A percentile compares a stretch with the other conserved stretches of the same genome.
phyloP scores from a whole-genome alignment of 441 rosid species.

The Daphne laureola region DNA sequence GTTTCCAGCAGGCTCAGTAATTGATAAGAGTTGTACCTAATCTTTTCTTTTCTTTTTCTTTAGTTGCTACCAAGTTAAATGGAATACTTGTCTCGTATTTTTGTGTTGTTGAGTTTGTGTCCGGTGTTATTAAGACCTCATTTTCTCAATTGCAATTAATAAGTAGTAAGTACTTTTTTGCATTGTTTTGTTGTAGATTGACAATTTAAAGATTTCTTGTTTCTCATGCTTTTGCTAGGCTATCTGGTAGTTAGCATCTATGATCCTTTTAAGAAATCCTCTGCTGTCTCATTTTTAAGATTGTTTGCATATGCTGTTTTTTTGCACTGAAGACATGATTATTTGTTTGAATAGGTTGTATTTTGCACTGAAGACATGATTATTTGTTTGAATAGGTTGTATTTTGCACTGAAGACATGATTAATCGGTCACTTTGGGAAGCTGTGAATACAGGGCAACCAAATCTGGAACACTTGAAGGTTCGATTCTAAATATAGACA shows the following conservation, averaged over 20 bases:
- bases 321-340: no score
- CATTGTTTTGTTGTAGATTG: background rate
- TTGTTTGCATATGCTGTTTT: conserved; percentile 7
- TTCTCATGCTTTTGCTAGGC: background rate
- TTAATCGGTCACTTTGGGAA: conserved; percentile 62
- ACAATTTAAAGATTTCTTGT: conserved; percentile 1
- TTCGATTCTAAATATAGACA: conserved; percentile 10
- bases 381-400: conserved; percentile 28
- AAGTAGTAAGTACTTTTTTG: background rate
- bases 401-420: conserved; percentile 71
- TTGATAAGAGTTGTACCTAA: no score
- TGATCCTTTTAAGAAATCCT: conserved; percentile 1
- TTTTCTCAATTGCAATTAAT: background rate
- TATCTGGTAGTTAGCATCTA: background rate
- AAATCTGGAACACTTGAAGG: conserved; percentile 50
- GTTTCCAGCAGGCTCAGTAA: no score
- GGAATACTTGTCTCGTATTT: no score
- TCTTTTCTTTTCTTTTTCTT: no score
- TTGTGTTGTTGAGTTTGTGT: no score
- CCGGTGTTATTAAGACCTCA: no score
- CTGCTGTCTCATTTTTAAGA: conserved; percentile 1
- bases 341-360: no score
- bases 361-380: no score
- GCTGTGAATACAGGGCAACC: conserved; percentile 68
- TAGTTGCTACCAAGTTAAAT: no score